Evolutionary conservation across 139 green algal species (phyloP).

Genomic region (Diplosphaera chodatii): DNA sequence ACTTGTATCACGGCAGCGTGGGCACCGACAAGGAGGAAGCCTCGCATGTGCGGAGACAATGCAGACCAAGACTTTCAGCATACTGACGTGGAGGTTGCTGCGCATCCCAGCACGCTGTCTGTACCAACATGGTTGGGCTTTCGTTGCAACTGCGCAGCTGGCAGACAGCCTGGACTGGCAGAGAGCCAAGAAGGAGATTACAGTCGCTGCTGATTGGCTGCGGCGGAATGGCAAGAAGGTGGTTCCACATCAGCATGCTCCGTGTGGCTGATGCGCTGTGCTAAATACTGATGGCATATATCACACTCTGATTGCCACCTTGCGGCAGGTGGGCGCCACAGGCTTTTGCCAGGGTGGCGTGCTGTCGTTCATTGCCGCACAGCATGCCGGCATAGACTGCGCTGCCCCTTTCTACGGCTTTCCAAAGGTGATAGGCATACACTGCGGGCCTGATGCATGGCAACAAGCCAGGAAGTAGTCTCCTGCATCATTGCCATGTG

Average conservation of each 20-base stretch:
- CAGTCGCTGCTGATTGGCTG: constrained; percentile 44
- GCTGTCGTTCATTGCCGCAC: constrained; percentile 44
- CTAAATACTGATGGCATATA: too few species aligned
- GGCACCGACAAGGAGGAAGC: constrained; percentile 64
- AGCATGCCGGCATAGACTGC: constrained; percentile 38
- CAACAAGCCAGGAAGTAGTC: too few species aligned
- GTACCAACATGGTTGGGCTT: too few species aligned
- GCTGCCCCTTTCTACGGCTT: constrained; percentile 62
- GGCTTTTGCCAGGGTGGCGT: constrained; percentile 74
- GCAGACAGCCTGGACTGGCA: constrained; percentile 60
- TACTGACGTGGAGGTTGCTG: too few species aligned
- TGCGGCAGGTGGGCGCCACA: constrained; percentile 42
- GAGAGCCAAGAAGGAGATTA: constrained; percentile 49
- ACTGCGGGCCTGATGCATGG: too few species aligned
- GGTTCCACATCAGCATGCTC: too few species aligned
- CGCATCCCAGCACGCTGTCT: too few species aligned
- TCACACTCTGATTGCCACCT: too few species aligned
- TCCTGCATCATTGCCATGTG: too few species aligned
- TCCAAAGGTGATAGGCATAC: constrained; percentile 20
- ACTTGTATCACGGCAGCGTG: constrained; percentile 69
- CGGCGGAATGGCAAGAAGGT: constrained; percentile 31
- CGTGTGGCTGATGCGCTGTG: too few species aligned
- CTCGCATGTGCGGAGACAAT: constrained; percentile 45
- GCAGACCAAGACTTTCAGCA: too few species aligned
- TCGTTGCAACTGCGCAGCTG: constrained; percentile 46